These are phyloP conservation scores for Moesziomyces sp. DNA, from an alignment of 1,284 basidiomycete genomes.

Conservation along the genomic window DNA sequence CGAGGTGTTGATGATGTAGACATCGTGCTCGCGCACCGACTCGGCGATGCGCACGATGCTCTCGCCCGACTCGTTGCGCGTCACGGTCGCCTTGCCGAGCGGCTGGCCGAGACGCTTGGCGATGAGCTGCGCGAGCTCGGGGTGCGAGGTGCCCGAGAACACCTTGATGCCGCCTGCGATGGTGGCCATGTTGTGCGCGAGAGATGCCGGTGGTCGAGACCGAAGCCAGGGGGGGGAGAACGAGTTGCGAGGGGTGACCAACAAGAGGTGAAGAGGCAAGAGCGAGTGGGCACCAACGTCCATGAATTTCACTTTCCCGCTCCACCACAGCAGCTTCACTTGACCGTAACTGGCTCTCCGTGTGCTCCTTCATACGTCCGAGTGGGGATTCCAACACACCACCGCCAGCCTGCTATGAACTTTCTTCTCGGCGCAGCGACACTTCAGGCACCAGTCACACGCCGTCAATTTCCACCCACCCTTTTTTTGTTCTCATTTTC, in stretches of 20 bases:
- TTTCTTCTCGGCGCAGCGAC: background rate
- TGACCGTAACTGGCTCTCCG: background rate
- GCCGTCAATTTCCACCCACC: too few species aligned
- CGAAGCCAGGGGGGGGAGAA: background rate
- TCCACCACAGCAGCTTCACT: background rate
- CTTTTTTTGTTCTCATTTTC: too few species aligned
- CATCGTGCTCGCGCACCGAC: constrained; percentile 96
- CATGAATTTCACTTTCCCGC: background rate
- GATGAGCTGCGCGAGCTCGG: constrained; percentile 92
- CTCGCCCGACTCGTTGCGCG: constrained; percentile 90
- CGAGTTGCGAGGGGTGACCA: constrained; percentile 16
- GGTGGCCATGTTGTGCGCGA: constrained; percentile 20
- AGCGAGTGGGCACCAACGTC: background rate
- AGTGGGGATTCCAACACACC: too few species aligned
- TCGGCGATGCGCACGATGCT: constrained; percentile 91
- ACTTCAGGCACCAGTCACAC: too few species aligned
- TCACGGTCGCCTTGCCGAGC: constrained; percentile 75
- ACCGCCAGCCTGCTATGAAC: background rate
- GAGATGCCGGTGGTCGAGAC: background rate
- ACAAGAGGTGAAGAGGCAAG: constrained; percentile 29
- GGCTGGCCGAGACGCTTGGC: constrained; percentile 74
- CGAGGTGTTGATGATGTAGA: constrained; percentile 98
- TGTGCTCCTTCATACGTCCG: too few species aligned
- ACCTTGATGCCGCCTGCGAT: constrained; percentile 44
- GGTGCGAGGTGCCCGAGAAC: constrained; percentile 73